Percentiles rank a stretch among this genome's conserved stretches.
Conservation (phyloP, 768 basidiomycete genomes). For the Kwoniella shandongensis region DNA sequence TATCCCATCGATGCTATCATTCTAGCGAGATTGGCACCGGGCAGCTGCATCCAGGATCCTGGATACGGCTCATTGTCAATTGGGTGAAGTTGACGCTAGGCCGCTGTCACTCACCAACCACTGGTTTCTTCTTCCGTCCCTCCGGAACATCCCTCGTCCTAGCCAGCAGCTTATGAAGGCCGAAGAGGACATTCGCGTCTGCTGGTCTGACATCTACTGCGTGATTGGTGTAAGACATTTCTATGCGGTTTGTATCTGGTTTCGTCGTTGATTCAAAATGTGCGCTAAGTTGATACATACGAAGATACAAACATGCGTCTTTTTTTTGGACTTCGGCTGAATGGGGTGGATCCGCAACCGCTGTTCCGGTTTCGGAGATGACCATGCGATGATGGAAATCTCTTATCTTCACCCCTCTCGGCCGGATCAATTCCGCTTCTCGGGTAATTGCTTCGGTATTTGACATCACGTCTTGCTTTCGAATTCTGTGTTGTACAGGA, state of each 20-base stretch:
- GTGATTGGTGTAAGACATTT: slow-evolving; percentile 22
- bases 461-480: too few species aligned
- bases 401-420: neutral
- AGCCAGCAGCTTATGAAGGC: slow-evolving; percentile 23
- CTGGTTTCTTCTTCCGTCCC: slow-evolving; percentile 15
- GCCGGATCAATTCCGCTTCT: too few species aligned
- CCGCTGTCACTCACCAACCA: slow-evolving; percentile 12
- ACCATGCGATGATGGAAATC: too few species aligned
- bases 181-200: neutral
- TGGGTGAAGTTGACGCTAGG: neutral
- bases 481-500: too few species aligned
- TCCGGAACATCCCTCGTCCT: slow-evolving; percentile 5
- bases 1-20: slow-evolving; percentile 29
- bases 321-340: too few species aligned
- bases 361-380: too few species aligned
- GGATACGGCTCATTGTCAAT: neutral
- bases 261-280: too few species aligned
- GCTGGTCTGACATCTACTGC: neutral
- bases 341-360: too few species aligned
- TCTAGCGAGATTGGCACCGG: slow-evolving; percentile 28
- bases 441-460: too few species aligned
- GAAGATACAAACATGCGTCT: too few species aligned
- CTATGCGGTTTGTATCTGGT: too few species aligned
- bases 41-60: slow-evolving; percentile 31
- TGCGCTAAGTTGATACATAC: too few species aligned